Base-by-base conservation (phyloP, 441 rosid genomes). In the Lepidium campestre region DNA sequence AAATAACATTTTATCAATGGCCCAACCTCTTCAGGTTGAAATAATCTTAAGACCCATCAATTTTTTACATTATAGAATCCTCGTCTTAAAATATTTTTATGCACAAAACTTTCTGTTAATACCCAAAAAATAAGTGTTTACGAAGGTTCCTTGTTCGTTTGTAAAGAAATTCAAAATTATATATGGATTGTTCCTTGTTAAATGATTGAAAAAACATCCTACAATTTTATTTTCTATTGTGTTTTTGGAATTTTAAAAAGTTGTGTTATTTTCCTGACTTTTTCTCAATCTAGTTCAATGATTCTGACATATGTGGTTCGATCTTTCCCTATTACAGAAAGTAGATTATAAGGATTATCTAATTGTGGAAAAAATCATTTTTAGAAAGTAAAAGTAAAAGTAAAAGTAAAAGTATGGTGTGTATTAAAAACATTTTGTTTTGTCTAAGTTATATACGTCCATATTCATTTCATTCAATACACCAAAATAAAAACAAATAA, bases 1-100 rank as follows among this genome's bases (percentile, higher is more conserved):
- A n/a, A n/a, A n/a, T 40, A 48, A 25, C 65, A 48, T 64, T 56
- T 64, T 56, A 39, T 63, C 23, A 47, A 59, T 48, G 75, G 57
- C 72, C 34, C 65, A 68, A 37, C n/a, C 36, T 27, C 39, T 27
- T 27, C 40, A 19, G 22, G 59, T 64, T 56, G 65, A 48, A 63
- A 71, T 71, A 53, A 70, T 61, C 46, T 12, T 23, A 52, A 42
- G 55, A 44, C 62, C 53, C 57, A 41, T 10, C 11, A 23, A 8
- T 36, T 11, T 55, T 53, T 12, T 3, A 17, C n/a, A n/a, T 27
- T 27, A 11, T 3, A 18, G 7, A 55, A 27, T 27, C 32, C 32
- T 27, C 32, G 8, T 27, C 8, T 27, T 6, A 1, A 27, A 27
- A 27, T 27, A 6, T 6, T 27, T 45, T 18, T 45, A 18, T 10